Evolutionary conservation across 2,329 filamentous ascomycete species (phyloP).

Genomic region (Aspergillus neotritici): DNA sequence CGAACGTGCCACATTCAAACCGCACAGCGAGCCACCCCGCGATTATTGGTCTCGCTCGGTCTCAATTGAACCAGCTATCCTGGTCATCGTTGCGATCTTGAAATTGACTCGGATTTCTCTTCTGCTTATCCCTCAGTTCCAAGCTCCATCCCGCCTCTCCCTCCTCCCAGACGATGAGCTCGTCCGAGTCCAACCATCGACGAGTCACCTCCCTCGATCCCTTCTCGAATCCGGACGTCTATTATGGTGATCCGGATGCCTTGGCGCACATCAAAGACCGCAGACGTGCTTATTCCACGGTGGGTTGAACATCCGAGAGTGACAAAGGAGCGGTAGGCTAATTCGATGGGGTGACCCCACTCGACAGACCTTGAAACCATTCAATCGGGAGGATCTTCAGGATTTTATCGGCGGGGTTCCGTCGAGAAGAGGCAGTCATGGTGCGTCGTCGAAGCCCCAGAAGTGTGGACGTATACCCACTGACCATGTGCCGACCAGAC

Average conservation of each 20-base stretch:
- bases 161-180: conserved; percentile 32
- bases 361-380: conserved; percentile 31
- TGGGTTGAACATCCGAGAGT: conserved; percentile 31
- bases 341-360: conserved; percentile 5
- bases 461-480: background rate
- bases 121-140: background rate
- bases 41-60: conserved; percentile 5
- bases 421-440: conserved; percentile 41
- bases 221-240: conserved; percentile 53
- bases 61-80: conserved; percentile 5
- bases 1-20: too few species aligned
- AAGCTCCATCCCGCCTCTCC: background rate
- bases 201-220: conserved; percentile 48
- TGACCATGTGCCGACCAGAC: conserved; percentile 49
- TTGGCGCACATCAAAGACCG: conserved; percentile 41
- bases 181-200: conserved; percentile 34
- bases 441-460: conserved; percentile 22
- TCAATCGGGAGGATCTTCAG: conserved; percentile 33
- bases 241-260: conserved; percentile 52
- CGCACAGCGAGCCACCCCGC: background rate
- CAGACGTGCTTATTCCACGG: conserved; percentile 52
- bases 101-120: background rate
- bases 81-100: conserved; percentile 5
- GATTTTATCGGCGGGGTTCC: conserved; percentile 30
- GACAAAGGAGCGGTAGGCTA: conserved; percentile 10